Base-by-base conservation (phyloP, 148 eudicot species). In the Nepenthes gracilis region DNA sequence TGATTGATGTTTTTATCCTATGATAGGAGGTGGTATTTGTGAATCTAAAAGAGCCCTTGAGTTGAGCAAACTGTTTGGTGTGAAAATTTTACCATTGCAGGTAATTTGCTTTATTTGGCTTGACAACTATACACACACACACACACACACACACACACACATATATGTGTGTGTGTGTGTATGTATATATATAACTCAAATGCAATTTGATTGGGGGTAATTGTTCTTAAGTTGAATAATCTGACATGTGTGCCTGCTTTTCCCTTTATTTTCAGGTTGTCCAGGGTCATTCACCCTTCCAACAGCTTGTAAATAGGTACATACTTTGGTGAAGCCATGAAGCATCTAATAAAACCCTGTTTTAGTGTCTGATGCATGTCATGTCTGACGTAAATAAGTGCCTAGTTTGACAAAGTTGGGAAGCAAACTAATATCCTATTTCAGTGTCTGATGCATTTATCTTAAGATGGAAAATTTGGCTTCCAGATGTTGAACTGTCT, bases 241-340 rank as follows among this genome's bases (percentile, higher is more conserved):
- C 47, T 37, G 48, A 51, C 45, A 54, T 14, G 15, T 9, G 1
- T 47, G 48, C 5, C 12, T 2, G n/a, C 8, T 15, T 32, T 38
- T 9, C 2, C 47, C 2, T 53, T 53, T 60, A 2, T 1, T 59
- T 57, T 57, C 85, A 90, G 97, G 95, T 90, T 71, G 73, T 90
- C 59, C 97, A 83, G 58, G 97, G 97, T 5, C 97, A 87, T 81
- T 70, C 97, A 54, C 95, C 87, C 55, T 90, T 90, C 68, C 87
- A 76, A 72, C 83, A 74, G 67, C 76, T 87, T 6, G 77, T 78
- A 40, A 69, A 70, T 49, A 83, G 90, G 95, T 90, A 63, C 62
- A 33, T 38, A 4, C 61, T 12, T 54, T 57, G 35, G 70, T n/a
- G 5, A 52, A 1, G 6, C n/a, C 32, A 13, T 52, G 32, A 32